Conservation (phyloP, 2,329 filamentous ascomycete species). For the Chrysosporium keratinophilum region DNA sequence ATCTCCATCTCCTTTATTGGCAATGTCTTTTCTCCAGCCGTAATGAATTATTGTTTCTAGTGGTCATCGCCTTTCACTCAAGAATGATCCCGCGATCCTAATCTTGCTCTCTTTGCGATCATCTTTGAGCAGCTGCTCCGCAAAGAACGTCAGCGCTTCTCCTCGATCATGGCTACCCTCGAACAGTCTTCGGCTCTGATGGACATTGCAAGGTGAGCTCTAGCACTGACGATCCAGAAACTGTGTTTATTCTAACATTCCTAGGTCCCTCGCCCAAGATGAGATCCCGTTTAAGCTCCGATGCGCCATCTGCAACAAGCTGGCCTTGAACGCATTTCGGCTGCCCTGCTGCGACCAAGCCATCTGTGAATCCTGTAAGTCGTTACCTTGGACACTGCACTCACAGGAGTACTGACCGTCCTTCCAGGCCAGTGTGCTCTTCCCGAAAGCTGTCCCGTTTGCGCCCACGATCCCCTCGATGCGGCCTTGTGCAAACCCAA, state of each 20-base stretch:
- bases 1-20: neutral
- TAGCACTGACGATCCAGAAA: neutral
- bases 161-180: constrained; percentile 29
- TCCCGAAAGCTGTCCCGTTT: constrained; percentile 75
- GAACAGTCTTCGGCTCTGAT: constrained; percentile 34
- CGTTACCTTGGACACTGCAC: neutral
- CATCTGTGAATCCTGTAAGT: constrained; percentile 79
- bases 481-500: constrained; percentile 78
- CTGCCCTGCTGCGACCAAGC: constrained; percentile 91
- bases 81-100: neutral
- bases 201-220: constrained; percentile 34
- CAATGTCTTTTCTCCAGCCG: neutral
- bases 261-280: constrained; percentile 63
- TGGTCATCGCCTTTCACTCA: neutral
- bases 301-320: constrained; percentile 84
- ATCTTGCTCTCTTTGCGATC: neutral
- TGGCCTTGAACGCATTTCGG: constrained; percentile 82
- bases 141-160: neutral
- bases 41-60: neutral
- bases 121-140: neutral
- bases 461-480: constrained; percentile 81
- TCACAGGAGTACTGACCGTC: constrained; percentile 1
- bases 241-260: neutral
- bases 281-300: constrained; percentile 93
- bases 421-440: constrained; percentile 60